phyloP scores from a whole-genome alignment of 441 rosid species.

The Populus hybrid region DNA sequence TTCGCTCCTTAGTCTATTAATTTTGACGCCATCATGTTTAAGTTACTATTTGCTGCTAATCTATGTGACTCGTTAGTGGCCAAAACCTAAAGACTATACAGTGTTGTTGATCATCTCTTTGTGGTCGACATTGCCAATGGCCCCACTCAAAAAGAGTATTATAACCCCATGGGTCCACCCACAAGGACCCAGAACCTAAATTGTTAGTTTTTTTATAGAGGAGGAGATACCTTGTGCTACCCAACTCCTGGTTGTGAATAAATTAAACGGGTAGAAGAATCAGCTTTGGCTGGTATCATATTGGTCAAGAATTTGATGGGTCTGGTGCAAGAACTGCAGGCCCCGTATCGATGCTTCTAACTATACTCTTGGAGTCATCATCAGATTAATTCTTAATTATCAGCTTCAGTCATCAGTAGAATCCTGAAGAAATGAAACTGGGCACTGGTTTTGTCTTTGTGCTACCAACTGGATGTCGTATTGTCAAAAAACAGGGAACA shows the following conservation, averaged over 20 bases:
- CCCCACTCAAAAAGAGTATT: background rate
- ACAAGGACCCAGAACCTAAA: background rate
- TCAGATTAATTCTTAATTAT: background rate
- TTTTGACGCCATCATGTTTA: background rate
- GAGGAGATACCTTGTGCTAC: background rate
- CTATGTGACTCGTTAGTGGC: background rate
- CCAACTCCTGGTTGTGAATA: background rate
- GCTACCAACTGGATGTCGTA: background rate
- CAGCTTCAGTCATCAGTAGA: background rate
- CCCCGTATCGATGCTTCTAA: too few species aligned
- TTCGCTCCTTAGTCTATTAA: background rate
- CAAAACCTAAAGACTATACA: background rate
- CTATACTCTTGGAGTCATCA: background rate
- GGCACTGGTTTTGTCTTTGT: background rate
- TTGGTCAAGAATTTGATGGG: background rate
- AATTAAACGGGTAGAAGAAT: background rate
- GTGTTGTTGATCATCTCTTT: background rate
- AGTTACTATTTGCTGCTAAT: background rate
- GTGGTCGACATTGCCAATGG: conserved; percentile 10
- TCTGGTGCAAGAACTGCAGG: background rate
- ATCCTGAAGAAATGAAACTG: background rate
- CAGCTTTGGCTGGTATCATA: background rate
- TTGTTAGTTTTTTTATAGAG: background rate
- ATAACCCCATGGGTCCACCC: conserved; percentile 9
- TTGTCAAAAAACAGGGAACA: background rate